Base-by-base conservation (phyloP, 306 rosid species). In the Morella rubra region DNA sequence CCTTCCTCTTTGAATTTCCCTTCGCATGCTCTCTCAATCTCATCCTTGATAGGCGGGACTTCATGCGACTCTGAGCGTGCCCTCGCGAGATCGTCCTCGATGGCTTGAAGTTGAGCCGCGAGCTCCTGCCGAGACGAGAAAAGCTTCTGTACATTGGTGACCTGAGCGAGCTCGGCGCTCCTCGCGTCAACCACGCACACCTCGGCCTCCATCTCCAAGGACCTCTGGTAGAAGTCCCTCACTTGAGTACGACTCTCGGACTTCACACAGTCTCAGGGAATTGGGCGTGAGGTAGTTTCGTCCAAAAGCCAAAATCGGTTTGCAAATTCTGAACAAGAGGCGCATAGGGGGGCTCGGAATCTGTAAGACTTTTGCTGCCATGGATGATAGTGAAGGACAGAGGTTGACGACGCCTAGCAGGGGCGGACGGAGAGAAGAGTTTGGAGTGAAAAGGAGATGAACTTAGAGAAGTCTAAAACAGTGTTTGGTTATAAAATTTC, bases 1-100 rank as follows among this genome's bases (percentile, higher is more conserved):
- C 98, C 98, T 88, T 90, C 97, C 97, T 42, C 83, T 89, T 74
- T 87, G 89, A 85, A 88, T 85, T 71, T 95, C 97, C 58, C 42
- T 84, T 56, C 84, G 87, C 81, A 90, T 44, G 19, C 73, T 80
- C 73, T 80, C 62, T 89, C 89, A 68, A 88, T 86, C 46, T 95
- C 93, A 8, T 72, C 79, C 79, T 88, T 87, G 67, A 90, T 83
- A 8, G 62, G 74, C 32, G 76, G 77, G 73, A 89, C 69, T 6
- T 74, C 77, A 71, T 84, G 79, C n/a, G 86, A 76, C 45, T 88
- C 96, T 11, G 68, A 68, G 14, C 86, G 85, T 3, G 81, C 82
- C 75, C 72, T 82, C 14, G 44, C 76, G 27, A 88, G 79, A 15
- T 86, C 92, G 9, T 56, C 83, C 42, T 87, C 88, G 46, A 88